Base-by-base conservation (phyloP, 2,329 filamentous ascomycete genomes). In the Parastagonospora avenae region DNA sequence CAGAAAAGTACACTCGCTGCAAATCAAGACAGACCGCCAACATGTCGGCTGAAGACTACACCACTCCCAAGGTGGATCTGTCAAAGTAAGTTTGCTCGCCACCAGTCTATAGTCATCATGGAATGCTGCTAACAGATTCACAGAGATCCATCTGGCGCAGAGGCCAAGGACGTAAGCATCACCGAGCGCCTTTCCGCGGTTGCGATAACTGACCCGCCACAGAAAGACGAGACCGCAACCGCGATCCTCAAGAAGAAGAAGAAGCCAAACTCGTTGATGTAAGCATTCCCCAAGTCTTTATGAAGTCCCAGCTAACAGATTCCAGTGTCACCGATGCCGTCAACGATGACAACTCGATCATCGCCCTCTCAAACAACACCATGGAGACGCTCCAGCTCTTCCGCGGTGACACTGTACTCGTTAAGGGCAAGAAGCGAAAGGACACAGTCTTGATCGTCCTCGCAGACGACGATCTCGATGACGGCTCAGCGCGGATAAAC, bases 241-340 rank as follows among this genome's bases (percentile, higher is more conserved):
- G 94, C 94, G 64, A 99, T 99, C 68, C 85, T 99, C 71, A 97
- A 97, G 83, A 97, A 97, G 85, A 99, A 99, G 89, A 99, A 99
- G 92, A 99, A 99, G 91, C 92, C 92, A 68, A 99, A 99, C 80
- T 95, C 93, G 73, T 80, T 99, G 76, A 96, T 99, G 92, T 96
- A 83, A 76, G 88, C 77, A 66, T 60, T 38, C 54, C 38, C 9
- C 11, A 9, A 1, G 9, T 1, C 19, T 4, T 8, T 29, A 3
- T 16, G 33, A 24, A 12, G 39, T 2, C 1, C 1, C 4, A 14
- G 8, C 33, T 19, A 48, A 36, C 38, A 27, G 48, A 68, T 79
- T 46, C 52, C 70, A 96, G 92, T 81, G 94, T 99, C 63, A 97
- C 94, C 72, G 95, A 99, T 85, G 92, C 94, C 76, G 85, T 90